Evolutionary conservation across 169 alveolate genomes (phyloP).

Genomic region (Theileria parva): DNA sequence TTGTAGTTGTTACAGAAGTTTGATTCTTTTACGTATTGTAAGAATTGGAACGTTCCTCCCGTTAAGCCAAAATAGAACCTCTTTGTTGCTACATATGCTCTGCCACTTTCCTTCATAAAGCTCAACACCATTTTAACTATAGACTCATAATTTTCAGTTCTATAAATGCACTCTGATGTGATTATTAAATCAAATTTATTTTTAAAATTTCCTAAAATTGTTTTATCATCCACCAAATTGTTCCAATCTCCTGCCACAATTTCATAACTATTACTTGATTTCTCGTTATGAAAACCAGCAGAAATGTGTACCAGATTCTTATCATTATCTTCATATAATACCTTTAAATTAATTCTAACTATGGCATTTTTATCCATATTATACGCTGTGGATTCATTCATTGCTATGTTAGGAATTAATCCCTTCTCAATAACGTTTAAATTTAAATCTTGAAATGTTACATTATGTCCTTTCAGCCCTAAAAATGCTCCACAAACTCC

Average conservation of each 20-base stretch:
- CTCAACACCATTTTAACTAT: constrained; percentile 25
- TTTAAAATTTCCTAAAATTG: neutral
- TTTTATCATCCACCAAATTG: neutral
- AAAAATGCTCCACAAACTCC: constrained; percentile 55
- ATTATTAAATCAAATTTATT: constrained; percentile 26
- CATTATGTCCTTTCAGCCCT: constrained; percentile 39
- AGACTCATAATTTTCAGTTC: constrained; percentile 42
- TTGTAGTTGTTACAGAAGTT: neutral
- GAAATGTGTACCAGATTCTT: neutral
- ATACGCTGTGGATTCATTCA: neutral
- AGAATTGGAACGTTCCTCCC: constrained; percentile 63
- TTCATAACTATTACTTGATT: neutral
- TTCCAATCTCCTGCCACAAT: constrained; percentile 38
- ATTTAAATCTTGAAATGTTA: constrained; percentile 60
- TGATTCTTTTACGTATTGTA: neutral
- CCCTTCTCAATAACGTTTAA: constrained; percentile 58
- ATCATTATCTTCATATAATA: neutral
- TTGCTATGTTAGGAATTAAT: constrained; percentile 38
- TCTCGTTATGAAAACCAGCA: neutral
- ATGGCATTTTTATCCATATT: neutral
- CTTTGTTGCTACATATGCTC: constrained; percentile 64
- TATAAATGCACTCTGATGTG: constrained; percentile 58
- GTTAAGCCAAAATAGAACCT: constrained; percentile 63
- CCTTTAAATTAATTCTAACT: neutral
- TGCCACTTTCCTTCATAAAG: constrained; percentile 32